phyloP scores from a whole-genome alignment of 768 basidiomycete genomes.

The Boletus vinaceobasis region DNA sequence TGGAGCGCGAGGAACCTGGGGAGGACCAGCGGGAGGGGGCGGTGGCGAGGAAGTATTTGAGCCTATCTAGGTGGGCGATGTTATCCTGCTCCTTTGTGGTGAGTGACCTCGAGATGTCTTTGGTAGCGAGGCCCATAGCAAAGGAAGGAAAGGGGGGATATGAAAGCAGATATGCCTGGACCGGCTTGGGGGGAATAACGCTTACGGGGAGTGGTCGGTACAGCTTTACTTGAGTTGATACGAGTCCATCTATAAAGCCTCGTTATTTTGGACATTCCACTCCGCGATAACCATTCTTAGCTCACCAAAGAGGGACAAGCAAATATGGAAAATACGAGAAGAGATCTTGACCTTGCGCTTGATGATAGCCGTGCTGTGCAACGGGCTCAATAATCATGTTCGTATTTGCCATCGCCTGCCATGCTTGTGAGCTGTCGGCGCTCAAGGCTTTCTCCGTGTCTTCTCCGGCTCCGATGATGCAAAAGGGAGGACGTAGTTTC shows the following conservation, averaged over 20 bases:
- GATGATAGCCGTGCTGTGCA: slow-evolving; percentile 32
- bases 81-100: slow-evolving; percentile 63
- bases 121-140: slow-evolving; percentile 27
- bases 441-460: slow-evolving; percentile 23
- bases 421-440: slow-evolving; percentile 29
- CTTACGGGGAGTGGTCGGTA: slow-evolving; percentile 14
- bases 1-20: slow-evolving; percentile 28
- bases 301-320: slow-evolving; percentile 18
- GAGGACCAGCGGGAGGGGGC: slow-evolving; percentile 73
- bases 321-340: slow-evolving; percentile 14
- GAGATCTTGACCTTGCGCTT: slow-evolving; percentile 29
- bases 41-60: slow-evolving; percentile 87
- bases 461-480: slow-evolving; percentile 20
- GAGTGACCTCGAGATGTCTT: slow-evolving; percentile 45
- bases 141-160: slow-evolving; percentile 12
- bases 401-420: slow-evolving; percentile 25
- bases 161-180: slow-evolving; percentile 2
- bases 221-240: slow-evolving; percentile 19
- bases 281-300: slow-evolving; percentile 25
- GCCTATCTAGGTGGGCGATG: slow-evolving; percentile 71
- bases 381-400: slow-evolving; percentile 24
- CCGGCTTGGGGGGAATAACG: slow-evolving; percentile 6
- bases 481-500: slow-evolving; percentile 7
- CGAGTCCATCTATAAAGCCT: slow-evolving; percentile 25
- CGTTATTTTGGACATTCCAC: slow-evolving; percentile 15